These are phyloP conservation scores for Chlamydomonas reinhardtii DNA, from an alignment of 163 green algal species.

Conservation along the genomic window DNA sequence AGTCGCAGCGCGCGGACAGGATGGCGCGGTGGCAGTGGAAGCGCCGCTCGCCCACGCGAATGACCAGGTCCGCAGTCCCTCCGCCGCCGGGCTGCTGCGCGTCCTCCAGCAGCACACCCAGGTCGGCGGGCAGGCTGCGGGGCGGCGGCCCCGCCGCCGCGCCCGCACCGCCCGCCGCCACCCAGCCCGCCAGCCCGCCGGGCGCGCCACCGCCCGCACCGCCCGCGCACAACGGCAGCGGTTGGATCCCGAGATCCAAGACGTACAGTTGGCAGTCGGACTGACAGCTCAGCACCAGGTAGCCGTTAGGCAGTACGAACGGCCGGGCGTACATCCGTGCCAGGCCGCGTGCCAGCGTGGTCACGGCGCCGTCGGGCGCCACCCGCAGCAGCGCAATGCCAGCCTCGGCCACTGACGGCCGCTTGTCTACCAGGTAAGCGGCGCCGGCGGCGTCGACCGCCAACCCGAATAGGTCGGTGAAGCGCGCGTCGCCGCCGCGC, in stretches of 20 bases:
- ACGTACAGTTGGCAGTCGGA: neutral
- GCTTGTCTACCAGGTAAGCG: neutral
- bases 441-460: neutral
- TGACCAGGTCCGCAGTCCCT: neutral
- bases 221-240: neutral
- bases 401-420: neutral
- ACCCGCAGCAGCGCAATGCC: neutral
- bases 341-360: neutral
- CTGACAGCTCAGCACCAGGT: neutral
- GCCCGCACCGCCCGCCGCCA: no score
- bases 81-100: neutral
- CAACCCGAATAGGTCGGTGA: neutral
- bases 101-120: neutral
- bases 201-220: no score
- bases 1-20: neutral
- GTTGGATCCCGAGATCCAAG: neutral
- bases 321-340: no score
- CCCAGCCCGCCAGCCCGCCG: no score
- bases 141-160: no score
- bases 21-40: neutral
- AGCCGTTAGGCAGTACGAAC: neutral
- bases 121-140: neutral
- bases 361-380: neutral
- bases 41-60: neutral
- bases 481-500: neutral